Percentiles rank a stretch among this genome's conserved stretches.
These are phyloP conservation scores for Aspergillus tanneri DNA, from an alignment of 2,329 filamentous ascomycete genomes.

Conservation along the genomic window DNA sequence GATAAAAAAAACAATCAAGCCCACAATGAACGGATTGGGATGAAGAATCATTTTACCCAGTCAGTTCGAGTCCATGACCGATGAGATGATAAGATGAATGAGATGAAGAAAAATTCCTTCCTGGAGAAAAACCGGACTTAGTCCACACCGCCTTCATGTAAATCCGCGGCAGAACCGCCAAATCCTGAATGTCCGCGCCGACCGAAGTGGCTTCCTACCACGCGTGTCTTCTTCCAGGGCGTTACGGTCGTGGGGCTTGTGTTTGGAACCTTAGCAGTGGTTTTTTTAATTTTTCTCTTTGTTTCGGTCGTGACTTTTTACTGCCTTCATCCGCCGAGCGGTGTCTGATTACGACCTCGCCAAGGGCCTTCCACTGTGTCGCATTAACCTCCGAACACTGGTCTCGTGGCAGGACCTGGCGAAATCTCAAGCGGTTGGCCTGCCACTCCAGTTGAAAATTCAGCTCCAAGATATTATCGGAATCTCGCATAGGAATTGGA, in stretches of 20 bases:
- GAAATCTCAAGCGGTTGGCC: background rate
- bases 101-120: too few relatives aligned
- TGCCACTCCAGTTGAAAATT: background rate
- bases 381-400: conserved; percentile 14
- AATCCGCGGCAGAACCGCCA: conserved; percentile 16
- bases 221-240: background rate
- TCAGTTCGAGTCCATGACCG: too few relatives aligned
- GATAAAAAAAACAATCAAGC: too few relatives aligned
- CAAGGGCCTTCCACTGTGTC: conserved; percentile 1
- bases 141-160: conserved; percentile 16
- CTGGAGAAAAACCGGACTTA: too few relatives aligned
- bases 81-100: too few relatives aligned
- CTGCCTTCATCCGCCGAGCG: background rate
- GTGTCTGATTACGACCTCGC: background rate
- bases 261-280: background rate
- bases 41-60: too few relatives aligned
- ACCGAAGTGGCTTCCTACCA: conserved; percentile 5
- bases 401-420: background rate
- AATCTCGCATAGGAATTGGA: background rate
- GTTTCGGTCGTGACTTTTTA: too few relatives aligned
- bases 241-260: background rate
- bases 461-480: background rate
- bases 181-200: conserved; percentile 13
- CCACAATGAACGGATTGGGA: too few relatives aligned
- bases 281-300: background rate